Base-by-base conservation (phyloP, 495 filamentous ascomycete species). In the Trichoderma orchidacearum region DNA sequence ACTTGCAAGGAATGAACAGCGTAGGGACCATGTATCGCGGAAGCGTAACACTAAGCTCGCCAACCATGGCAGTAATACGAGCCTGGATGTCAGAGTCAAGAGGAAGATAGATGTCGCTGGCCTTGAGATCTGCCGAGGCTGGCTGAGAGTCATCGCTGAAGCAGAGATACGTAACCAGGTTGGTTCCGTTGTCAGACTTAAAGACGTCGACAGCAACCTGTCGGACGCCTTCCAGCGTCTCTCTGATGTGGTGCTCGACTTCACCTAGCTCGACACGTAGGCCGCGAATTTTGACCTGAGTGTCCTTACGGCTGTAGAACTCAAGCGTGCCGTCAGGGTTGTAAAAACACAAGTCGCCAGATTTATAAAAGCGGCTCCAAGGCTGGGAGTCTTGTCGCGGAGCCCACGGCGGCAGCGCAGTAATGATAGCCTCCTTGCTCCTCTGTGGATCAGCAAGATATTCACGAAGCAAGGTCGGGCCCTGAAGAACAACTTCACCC, bases 31-130 rank as follows among this genome's bases (percentile, higher is more conserved):
- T 60, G 87, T 90, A 64, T 82, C 87, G 5, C 84, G 86, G 66
- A 93, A 89, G 70, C 87, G 89, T 0, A 90, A 92, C 15, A 85
- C 87, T 1, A 90, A 98, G 66, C 78, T 97, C 8, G 90, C 96
- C 48, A 97, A 96, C 75, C 89, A 96, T 72, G 77, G 83, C 12
- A 77, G 77, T 21, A 87, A 86, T 60, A 79, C 86, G 25, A 31
- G n/a, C 6, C 18, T 53, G 51, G 11, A 53, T 30, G n/a, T 53
- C 28, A 2, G 51, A 15, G 0, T 30, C 30, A 30, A 53, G 28
- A 15, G 51, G 51, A 8, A 53, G 18, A 25, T 30, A 53, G 28
- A 53, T 18, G 11, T 53, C 51, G 15, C 51, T 30, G 12, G 28
- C 51, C 11, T 59, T 59, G 0, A 61, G 27, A 2, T 53, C 51